Evolutionary conservation across 305 asterid genomes (phyloP), one percentile per base, ranked within the genome.

Genomic region (Fraxinus latifolia): DNA sequence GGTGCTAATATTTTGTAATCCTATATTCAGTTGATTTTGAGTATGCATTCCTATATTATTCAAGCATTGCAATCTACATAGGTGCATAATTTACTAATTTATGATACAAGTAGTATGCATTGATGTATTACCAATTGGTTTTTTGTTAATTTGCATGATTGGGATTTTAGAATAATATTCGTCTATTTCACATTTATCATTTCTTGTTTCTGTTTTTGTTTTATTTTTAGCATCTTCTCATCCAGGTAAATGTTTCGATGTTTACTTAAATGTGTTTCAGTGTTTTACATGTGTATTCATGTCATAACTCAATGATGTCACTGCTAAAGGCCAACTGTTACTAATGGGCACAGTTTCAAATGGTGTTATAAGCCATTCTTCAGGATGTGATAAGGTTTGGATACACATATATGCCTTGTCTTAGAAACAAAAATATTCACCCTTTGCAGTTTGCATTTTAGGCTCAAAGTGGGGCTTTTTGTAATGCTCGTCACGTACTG

Each of bases 371-470:
- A 70, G 39, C 55, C 58, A 53, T 9, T 42, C 68, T 39, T 74
- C 73, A 62, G 31, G 37, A 62, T 12, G 8, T 80, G 37, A 82
- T 31, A 39, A 32, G 67, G 47, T 79, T 27, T 79, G 36, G 83
- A 68, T 79, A 72, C 70, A 29, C 73, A 60, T 81, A 7, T 55
- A 23, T 39, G 32, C 25, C 47, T 62, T 62, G 77, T 55, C 29
- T 67, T 1, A 53, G 78, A 77, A 42, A 73, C 42, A 25, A 76
- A 44, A 33, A 33, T 25, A 62, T 81, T 33, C 50, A 74, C 9
- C 62, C 79, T 83, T 29, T 68, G 17, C 19, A 29, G 23, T 53
- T n/a, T 50, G 60, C 60, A 15, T 50, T 50, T 15, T 67, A 65
- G 74, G 12, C n/a, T 25, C 17, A 27, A 67, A 23, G 37, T 27